These are phyloP conservation scores for Colletotrichum chlorophyti DNA, from an alignment of 2,329 filamentous ascomycete species.

Conservation along the genomic window DNA sequence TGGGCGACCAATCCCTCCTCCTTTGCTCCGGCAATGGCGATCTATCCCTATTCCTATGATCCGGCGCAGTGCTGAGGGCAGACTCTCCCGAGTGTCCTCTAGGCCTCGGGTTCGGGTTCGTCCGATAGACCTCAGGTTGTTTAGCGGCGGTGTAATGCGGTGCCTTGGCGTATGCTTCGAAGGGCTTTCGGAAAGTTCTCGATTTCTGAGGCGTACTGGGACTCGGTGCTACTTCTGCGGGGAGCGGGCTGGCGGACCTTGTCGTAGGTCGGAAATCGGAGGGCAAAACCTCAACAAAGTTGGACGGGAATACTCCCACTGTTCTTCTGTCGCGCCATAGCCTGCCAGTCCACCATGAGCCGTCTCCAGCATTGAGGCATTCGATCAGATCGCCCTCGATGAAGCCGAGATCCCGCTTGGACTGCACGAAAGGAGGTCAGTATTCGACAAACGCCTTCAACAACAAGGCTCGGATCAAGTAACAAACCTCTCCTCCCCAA, in stretches of 20 bases:
- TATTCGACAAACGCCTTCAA: background rate
- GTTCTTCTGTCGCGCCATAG: constrained; percentile 88
- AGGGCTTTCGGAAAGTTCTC: constrained; percentile 70
- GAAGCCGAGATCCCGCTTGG: constrained; percentile 93
- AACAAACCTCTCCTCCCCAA: constrained; percentile 81
- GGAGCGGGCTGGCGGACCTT: constrained; percentile 66
- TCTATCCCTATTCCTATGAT: constrained; percentile 17
- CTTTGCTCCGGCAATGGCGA: no score
- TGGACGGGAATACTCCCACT: constrained; percentile 93
- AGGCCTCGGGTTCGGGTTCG: constrained; percentile 44
- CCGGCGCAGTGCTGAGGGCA: constrained; percentile 30
- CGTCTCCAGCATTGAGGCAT: constrained; percentile 96
- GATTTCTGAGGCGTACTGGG: constrained; percentile 65
- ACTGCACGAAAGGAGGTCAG: constrained; percentile 53
- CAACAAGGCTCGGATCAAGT: background rate
- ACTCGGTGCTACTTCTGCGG: constrained; percentile 60
- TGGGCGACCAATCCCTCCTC: no score
- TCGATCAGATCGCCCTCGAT: constrained; percentile 98
- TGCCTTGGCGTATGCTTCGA: constrained; percentile 71
- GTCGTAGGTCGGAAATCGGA: constrained; percentile 82
- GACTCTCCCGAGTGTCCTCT: constrained; percentile 51
- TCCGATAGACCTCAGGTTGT: constrained; percentile 63
- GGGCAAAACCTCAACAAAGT: constrained; percentile 92
- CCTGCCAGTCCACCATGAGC: constrained; percentile 97
- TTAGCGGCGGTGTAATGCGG: constrained; percentile 71